Evolutionary conservation across 2,329 filamentous ascomycete species (phyloP).

Genomic region (Aureobasidium namibiae): DNA sequence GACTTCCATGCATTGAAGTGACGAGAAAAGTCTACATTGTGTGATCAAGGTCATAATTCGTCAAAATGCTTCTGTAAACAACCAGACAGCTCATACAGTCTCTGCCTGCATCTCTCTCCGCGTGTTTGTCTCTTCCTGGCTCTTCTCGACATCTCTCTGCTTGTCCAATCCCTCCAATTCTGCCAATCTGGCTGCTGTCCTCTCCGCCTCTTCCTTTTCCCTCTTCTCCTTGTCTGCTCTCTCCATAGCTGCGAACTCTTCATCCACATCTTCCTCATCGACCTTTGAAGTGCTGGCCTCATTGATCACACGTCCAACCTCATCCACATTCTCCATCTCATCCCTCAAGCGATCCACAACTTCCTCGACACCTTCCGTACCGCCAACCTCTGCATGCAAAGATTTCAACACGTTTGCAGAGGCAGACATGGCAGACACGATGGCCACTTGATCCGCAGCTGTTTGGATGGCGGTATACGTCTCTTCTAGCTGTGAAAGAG

Average conservation of each 20-base stretch:
- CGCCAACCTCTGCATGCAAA: constrained; percentile 71
- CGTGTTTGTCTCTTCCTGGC: constrained; percentile 10
- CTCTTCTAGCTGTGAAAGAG: constrained; percentile 73
- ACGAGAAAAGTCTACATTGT: not conserved
- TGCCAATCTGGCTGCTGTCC: constrained; percentile 23
- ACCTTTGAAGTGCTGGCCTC: constrained; percentile 46
- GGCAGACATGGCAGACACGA: constrained; percentile 74
- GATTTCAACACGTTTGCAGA: constrained; percentile 63
- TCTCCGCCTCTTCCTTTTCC: constrained; percentile 27
- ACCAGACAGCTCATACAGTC: not conserved
- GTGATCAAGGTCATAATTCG: too few species aligned
- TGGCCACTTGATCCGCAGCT: constrained; percentile 73
- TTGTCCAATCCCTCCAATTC: constrained; percentile 33
- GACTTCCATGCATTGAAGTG: too few species aligned
- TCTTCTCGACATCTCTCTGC: constrained; percentile 29
- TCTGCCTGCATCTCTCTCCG: not conserved
- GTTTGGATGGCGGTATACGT: constrained; percentile 77
- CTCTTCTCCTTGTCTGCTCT: constrained; percentile 35
- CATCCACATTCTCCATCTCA: constrained; percentile 73
- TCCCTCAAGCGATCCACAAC: constrained; percentile 67
- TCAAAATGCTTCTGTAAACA: too few species aligned
- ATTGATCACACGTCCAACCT: constrained; percentile 68
- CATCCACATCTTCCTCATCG: constrained; percentile 78
- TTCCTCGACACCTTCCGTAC: constrained; percentile 64
- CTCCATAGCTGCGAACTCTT: constrained; percentile 74